Evolutionary conservation across 768 basidiomycete genomes (phyloP), one percentile per base, ranked within the genome.

Genomic region (Pisolithus albus): DNA sequence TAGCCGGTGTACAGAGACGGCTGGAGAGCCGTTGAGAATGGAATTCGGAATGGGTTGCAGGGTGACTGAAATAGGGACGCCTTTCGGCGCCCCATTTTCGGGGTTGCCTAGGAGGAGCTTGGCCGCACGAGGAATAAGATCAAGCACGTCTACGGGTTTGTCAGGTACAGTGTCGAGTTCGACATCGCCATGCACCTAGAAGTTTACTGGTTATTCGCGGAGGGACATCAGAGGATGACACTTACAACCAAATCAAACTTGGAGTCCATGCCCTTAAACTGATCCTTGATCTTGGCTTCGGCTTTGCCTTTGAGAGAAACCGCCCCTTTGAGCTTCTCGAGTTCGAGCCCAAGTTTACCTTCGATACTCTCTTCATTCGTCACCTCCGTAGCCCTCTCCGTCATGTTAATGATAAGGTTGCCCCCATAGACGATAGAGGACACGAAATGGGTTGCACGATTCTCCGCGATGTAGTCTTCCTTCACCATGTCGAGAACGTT

Each of bases 251-350:
- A 5, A 10, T 47, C 46, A 32, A 47, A 23, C 19, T 36, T 47
- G 30, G 32, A 18, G 34, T 47, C 15, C 30, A 47, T 16, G 15
- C 34, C 4, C 2, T 15, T 21, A 34, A 47, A 47, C 15, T 19
- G 3, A 2, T 10, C 18, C 19, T 47, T 37, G 28, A 37, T 10
- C 8, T 36, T 19, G 3, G 34, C 15, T 8, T 19, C 19, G 10
- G 18, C 46, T 18, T 21, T 15, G 11, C 47, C 47, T 19, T 53
- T 47, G 18, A 59, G 7, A 10, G 52, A 43, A 23, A 57, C 39
- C 28, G 57, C 54, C 39, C 51, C 53, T 40, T 59, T 59, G 16
- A 58, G 36, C 50, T 59, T 47, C 18, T 39, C 51, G 45, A 51
- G 51, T 32, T 52, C 47, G 34, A 55, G 52, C 24, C 43, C 52